Conservation (phyloP, 2,329 filamentous ascomycete genomes). For the Davidsoniella neocaledoniae region DNA sequence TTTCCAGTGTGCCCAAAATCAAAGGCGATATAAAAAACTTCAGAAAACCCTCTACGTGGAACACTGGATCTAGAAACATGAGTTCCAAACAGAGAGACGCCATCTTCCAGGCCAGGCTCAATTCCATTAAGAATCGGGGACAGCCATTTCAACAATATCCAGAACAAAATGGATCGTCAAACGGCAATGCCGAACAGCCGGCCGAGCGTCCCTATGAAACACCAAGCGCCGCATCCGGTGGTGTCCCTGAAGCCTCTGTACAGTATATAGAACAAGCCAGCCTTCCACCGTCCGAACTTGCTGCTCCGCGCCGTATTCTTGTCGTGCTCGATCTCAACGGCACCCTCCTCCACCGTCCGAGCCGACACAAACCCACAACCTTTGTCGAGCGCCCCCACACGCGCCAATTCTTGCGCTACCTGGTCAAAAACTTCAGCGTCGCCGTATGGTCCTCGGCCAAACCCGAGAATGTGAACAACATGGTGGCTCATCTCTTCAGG, state of each 20-base stretch:
- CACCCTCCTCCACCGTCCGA: conserved; percentile 61
- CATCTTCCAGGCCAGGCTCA: background rate
- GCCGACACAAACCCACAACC: conserved; percentile 25
- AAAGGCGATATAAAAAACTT: too few species aligned
- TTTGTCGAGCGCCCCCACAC: conserved; percentile 56
- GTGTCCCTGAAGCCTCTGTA: conserved; percentile 41
- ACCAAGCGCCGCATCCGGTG: conserved; percentile 30
- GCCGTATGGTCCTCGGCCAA: conserved; percentile 85
- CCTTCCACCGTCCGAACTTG: conserved; percentile 24
- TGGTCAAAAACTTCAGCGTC: conserved; percentile 58
- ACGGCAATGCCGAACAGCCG: background rate
- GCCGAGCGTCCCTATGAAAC: conserved; percentile 1
- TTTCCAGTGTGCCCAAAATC: too few species aligned
- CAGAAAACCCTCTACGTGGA: too few species aligned
- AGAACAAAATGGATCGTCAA: background rate
- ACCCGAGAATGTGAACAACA: conserved; percentile 50
- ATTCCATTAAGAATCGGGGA: background rate
- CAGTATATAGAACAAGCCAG: conserved; percentile 43
- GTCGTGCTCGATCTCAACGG: conserved; percentile 89
- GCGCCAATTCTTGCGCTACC: conserved; percentile 51
- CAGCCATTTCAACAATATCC: background rate
- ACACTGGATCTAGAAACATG: too few species aligned
- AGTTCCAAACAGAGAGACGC: too few species aligned
- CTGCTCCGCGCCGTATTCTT: conserved; percentile 46
- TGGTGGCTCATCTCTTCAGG: conserved; percentile 50